Conservation (phyloP, 2,329 filamentous ascomycete genomes). For the Trichoderma atrobrunneum region DNA sequence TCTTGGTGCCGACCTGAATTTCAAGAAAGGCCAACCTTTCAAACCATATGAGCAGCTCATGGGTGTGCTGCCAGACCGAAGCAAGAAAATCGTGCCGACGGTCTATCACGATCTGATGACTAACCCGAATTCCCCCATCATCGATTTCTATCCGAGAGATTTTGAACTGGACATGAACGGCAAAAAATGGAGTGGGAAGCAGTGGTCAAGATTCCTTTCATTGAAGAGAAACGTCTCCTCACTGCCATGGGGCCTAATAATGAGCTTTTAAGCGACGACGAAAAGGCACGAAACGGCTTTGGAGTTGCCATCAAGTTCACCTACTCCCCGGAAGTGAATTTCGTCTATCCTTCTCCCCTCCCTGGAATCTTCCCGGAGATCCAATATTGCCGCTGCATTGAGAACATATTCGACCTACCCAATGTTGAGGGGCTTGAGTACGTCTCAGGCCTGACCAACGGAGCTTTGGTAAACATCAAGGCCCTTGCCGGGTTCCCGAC, state of each 20-base stretch:
- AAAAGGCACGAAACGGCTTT: constrained; percentile 83
- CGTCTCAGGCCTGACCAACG: constrained; percentile 77
- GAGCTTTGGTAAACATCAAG: constrained; percentile 74
- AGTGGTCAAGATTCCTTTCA: constrained; percentile 98
- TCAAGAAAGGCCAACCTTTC: constrained; percentile 93
- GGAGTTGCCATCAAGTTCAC: constrained; percentile 92
- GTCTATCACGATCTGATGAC: constrained; percentile 95
- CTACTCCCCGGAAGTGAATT: constrained; percentile 74
- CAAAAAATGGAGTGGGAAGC: constrained; percentile 99
- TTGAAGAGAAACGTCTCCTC: constrained; percentile 84
- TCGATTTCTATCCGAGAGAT: constrained; percentile 96
- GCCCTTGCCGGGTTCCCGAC: constrained; percentile 95
- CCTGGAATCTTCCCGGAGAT: constrained; percentile 89
- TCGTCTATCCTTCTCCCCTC: constrained; percentile 81
- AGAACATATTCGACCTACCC: constrained; percentile 95
- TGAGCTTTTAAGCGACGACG: constrained; percentile 69
- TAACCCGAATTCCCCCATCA: constrained; percentile 81
- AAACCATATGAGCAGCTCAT: constrained; percentile 94
- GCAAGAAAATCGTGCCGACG: constrained; percentile 88
- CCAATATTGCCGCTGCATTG: constrained; percentile 80
- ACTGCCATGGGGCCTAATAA: constrained; percentile 85
- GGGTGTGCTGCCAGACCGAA: constrained; percentile 95
- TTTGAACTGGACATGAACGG: constrained; percentile 99
- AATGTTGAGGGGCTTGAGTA: constrained; percentile 86
- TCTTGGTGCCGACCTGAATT: constrained; percentile 81